Conservation (phyloP, 768 basidiomycete species). For the Cystobasidium ongulense region DNA sequence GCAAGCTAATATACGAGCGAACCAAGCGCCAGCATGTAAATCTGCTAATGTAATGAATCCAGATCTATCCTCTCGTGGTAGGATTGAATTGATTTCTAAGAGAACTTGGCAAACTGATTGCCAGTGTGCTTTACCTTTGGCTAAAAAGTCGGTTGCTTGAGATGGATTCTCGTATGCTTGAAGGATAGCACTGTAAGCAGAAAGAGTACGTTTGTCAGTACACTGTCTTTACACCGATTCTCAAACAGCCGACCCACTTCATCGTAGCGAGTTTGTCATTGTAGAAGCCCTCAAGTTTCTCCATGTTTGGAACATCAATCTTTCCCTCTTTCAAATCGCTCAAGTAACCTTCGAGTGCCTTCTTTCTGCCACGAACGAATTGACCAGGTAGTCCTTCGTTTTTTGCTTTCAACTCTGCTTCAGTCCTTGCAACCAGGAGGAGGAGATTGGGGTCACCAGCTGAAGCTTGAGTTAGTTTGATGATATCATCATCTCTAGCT, state of each 20-base stretch:
- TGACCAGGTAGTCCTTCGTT: background rate
- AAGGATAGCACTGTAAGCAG: background rate
- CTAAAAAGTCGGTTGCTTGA: background rate
- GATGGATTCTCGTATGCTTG: background rate
- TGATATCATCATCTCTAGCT: constrained; percentile 22
- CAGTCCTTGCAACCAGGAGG: background rate
- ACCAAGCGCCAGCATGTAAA: constrained; percentile 26
- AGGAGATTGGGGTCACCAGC: constrained; percentile 22
- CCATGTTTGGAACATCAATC: background rate
- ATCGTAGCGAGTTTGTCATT: constrained; percentile 18
- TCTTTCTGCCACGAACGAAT: constrained; percentile 24
- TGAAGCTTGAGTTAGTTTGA: background rate
- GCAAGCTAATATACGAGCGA: constrained; percentile 11
- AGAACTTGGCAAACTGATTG: background rate
- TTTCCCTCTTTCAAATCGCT: background rate
- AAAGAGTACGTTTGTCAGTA: background rate
- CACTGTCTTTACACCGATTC: no score
- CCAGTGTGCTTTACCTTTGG: constrained; percentile 9
- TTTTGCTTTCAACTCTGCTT: constrained; percentile 13
- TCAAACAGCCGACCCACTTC: no score
- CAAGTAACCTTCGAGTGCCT: constrained; percentile 7
- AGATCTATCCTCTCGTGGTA: constrained; percentile 27
- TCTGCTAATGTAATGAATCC: constrained; percentile 28
- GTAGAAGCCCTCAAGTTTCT: constrained; percentile 9
- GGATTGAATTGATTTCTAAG: background rate